These are phyloP conservation scores for Vitis hybrid DNA, from an alignment of 177 flowering plant species.

Conservation along the genomic window DNA sequence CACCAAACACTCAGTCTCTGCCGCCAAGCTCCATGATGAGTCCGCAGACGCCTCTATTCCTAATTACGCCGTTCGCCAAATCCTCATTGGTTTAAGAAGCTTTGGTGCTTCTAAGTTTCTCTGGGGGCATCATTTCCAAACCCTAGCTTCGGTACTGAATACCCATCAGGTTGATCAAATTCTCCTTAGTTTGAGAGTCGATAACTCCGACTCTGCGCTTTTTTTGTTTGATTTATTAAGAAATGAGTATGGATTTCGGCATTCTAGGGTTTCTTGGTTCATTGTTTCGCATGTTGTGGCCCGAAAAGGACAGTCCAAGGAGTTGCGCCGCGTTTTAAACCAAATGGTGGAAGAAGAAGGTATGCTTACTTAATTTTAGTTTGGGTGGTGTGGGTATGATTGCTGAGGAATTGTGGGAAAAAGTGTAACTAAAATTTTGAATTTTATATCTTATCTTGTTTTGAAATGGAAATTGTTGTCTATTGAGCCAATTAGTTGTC, in stretches of 20 bases:
- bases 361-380: conserved; percentile 3
- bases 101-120: conserved; percentile 17
- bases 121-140: conserved; percentile 9
- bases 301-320: conserved; percentile 26
- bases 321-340: conserved; percentile 33
- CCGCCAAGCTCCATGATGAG: conserved; percentile 10
- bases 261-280: conserved; percentile 38
- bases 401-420: not conserved
- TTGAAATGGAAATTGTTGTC: not conserved
- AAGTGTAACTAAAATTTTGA: not conserved
- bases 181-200: conserved; percentile 21
- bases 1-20: conserved; percentile 12
- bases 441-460: not conserved
- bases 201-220: conserved; percentile 32
- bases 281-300: conserved; percentile 56
- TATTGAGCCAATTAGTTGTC: no score
- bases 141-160: conserved; percentile 21
- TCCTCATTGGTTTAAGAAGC: conserved; percentile 8
- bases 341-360: conserved; percentile 53
- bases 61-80: not conserved
- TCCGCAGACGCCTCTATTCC: not conserved
- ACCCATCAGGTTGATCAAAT: conserved; percentile 28
- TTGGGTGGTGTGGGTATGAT: not conserved
- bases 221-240: conserved; percentile 35
- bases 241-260: conserved; percentile 38